These are phyloP conservation scores for Lipomyces chichibuensis DNA, from an alignment of 805 yeast genomes.

Conservation along the genomic window DNA sequence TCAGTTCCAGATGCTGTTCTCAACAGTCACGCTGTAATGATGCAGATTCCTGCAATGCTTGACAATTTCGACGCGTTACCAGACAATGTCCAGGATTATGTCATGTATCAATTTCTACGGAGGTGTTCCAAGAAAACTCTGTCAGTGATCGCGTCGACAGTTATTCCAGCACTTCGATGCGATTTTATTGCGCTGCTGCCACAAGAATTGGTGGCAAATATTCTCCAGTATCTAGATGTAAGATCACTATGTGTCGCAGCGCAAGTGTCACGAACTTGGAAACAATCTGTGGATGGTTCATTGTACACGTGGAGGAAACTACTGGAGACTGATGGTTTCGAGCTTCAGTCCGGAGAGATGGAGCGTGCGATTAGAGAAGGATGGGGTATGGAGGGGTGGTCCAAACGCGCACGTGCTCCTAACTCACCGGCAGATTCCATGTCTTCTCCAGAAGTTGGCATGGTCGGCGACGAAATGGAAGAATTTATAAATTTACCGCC, in stretches of 20 bases:
- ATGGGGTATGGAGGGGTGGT: constrained; percentile 40
- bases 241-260: constrained; percentile 62
- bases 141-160: constrained; percentile 58
- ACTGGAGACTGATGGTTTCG: constrained; percentile 63
- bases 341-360: constrained; percentile 53
- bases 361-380: constrained; percentile 44
- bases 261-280: constrained; percentile 73
- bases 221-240: constrained; percentile 67
- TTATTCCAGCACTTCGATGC: constrained; percentile 63
- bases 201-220: constrained; percentile 66
- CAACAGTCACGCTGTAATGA: constrained; percentile 22
- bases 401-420: background rate
- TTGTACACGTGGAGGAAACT: constrained; percentile 71
- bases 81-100: constrained; percentile 53
- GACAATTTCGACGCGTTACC: constrained; percentile 48
- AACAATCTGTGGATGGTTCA: constrained; percentile 59
- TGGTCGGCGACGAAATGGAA: background rate
- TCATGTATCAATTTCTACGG: constrained; percentile 59
- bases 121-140: constrained; percentile 62
- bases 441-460: background rate
- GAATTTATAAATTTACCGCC: background rate
- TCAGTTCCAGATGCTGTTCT: constrained; percentile 6
- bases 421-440: background rate
- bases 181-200: constrained; percentile 77
- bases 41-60: constrained; percentile 38